Base-by-base conservation (phyloP, 192 early-diverging fungal genomes). In the Coemansia sp. region DNA sequence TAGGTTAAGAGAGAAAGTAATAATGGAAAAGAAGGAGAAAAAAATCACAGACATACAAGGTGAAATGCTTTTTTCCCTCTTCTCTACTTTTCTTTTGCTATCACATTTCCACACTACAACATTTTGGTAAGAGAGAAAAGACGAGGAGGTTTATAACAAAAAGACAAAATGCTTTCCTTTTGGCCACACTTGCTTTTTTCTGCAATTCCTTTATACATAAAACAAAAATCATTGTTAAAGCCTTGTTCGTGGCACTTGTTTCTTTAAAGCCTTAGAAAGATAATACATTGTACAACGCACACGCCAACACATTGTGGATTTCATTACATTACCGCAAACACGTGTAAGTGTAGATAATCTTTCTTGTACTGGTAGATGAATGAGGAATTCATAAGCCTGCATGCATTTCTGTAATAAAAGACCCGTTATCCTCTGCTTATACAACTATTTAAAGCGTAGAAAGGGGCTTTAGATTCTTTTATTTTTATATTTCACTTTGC, bases 191-290 rank as follows among this genome's bases (percentile, higher is more conserved):
- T 14, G 11, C 25, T 22, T 13, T 22, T 25, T 22, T 54, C 51
- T 25, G 48, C 48, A 9, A 54, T 19, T 54, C 32, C 51, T 54
- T 54, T 54, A 54, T 25, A 54, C 10, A 17, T 54, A 54, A 25
- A 32, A 54, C 20, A 7, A 7, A 54, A 11, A 12, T 19, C 19
- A 14, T 20, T 12, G 19, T 25, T 54, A 50, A 50, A 50, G 48
- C 51, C 25, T 54, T 0, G 32, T 22, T 22, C 19, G 7, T 10
- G 19, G 9, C 25, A 11, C 51, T 50, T 50, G 44, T 45, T 19
- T 54, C 51, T 54, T 54, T 54, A 25, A 25, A 54, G 25, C 9
- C 51, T 54, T 54, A 11, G 25, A 54, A 54, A 54, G 51, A 54
- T 54, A 12, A 25, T 8, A 5, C 51, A 25, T 54, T 54, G 51